These are phyloP conservation scores for Glycine tomentella DNA, from an alignment of 306 rosid species.

Conservation along the genomic window DNA sequence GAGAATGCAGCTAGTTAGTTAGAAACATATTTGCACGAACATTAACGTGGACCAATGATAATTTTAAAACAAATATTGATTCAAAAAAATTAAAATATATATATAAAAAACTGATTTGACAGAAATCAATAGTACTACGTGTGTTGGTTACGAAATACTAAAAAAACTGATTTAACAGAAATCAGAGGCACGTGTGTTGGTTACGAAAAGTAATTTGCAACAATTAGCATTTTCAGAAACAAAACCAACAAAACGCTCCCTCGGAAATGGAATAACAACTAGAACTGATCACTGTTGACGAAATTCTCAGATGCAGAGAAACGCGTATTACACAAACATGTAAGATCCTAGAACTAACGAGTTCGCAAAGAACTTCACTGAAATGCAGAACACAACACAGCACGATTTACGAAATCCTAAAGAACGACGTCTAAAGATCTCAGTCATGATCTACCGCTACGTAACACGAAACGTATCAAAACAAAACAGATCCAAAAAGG, in stretches of 20 bases:
- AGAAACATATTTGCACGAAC: too few relatives aligned
- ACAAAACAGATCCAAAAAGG: constrained; percentile 7
- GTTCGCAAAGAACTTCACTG: neutral
- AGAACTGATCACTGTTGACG: constrained; percentile 14
- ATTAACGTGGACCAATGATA: too few relatives aligned
- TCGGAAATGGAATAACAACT: neutral
- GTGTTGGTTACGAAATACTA: too few relatives aligned
- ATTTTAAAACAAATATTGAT: too few relatives aligned
- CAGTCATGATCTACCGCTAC: constrained; percentile 8
- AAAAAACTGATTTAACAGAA: too few relatives aligned
- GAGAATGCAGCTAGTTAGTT: too few relatives aligned
- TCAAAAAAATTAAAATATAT: too few relatives aligned
- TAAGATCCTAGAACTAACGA: neutral
- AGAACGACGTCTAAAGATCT: constrained; percentile 14
- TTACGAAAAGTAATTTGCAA: too few relatives aligned
- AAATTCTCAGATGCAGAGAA: constrained; percentile 13
- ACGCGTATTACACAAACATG: neutral
- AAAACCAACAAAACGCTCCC: neutral
- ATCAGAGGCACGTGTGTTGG: too few relatives aligned
- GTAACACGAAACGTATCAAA: neutral
- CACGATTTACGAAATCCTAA: constrained; percentile 2
- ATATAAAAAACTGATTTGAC: too few relatives aligned
- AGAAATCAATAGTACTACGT: too few relatives aligned
- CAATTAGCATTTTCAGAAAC: too few relatives aligned
- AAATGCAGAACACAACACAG: neutral